Evolutionary conservation across 2,329 filamentous ascomycete species (phyloP), one percentile per base, ranked within the genome.

Genomic region (Sclerotinia nivalis): DNA sequence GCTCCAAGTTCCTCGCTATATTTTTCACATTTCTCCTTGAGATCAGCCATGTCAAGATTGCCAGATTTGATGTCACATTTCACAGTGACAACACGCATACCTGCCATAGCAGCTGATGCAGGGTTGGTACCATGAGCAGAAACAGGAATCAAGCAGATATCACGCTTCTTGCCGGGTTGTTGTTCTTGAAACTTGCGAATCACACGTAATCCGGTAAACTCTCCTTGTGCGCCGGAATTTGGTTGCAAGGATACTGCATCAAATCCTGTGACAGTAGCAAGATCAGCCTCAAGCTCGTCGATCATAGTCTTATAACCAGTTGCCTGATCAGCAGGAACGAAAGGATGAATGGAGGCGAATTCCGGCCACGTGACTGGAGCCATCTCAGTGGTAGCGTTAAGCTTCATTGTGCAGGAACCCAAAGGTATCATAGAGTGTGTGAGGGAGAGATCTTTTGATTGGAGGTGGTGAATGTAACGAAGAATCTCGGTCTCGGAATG

Each of bases 341-440:
- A 93, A 0, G 95, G 95, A 81, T 98, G 95, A 47, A 97, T 85
- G 72, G 90, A 88, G 55, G 91, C 87, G 77, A 94, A 93, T 64
- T 90, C 88, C 0, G 89, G 88, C 81, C 89, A 90, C 0, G 92
- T 92, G 69, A 97, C 86, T 10, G 94, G 91, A 22, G 92, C 87
- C 95, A 98, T 97, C 83, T 97, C 93, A 0, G 92, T 92, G 4
- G 94, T 96, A 55, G 91, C 92, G 80, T 97, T 97, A 67, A 97
- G 88, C 85, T 98, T 98, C 95, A 98, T 98, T 20, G 95, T 98
- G 84, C 95, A 98, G 1, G 95, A 97, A 28, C 95, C 95, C 1
- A 98, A 87, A 2, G 95, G 93, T 72, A 98, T 98, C 95, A 98
- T 98, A 22, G 94, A 97, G 82, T 98, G 95, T 2, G 94, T 92